Percentiles rank a stretch among this genome's conserved stretches.
Evolutionary conservation across 2,329 filamentous ascomycete genomes (phyloP).

Genomic region (Aspergillus chevalieri): DNA sequence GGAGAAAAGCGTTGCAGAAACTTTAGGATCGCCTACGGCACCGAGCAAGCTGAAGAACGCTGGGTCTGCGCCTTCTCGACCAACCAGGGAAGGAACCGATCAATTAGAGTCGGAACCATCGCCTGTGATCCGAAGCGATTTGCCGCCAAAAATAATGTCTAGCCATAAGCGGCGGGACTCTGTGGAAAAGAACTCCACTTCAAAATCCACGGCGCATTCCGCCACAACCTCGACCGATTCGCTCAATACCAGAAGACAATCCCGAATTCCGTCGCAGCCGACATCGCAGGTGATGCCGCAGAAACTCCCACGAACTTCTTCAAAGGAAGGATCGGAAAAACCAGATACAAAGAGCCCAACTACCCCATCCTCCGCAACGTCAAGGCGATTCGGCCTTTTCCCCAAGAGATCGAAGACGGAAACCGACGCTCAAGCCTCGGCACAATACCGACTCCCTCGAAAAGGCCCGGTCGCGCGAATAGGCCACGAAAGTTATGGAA

Average conservation of each 20-base stretch:
- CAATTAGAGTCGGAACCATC: constrained; percentile 52
- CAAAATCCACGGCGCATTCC: constrained; percentile 26
- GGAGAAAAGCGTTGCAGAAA: neutral
- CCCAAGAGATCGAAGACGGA: constrained; percentile 63
- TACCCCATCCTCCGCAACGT: constrained; percentile 16
- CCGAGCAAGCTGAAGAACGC: neutral
- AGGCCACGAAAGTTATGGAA: constrained; percentile 67
- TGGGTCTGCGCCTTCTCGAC: constrained; percentile 31
- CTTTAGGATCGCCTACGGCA: neutral
- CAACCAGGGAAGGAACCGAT: constrained; percentile 63
- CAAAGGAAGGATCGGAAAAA: constrained; percentile 21
- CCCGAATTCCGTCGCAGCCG: constrained; percentile 26
- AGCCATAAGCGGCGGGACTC: constrained; percentile 49
- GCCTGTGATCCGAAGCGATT: constrained; percentile 53
- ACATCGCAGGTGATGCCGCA: constrained; percentile 25
- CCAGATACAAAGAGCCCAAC: constrained; percentile 23
- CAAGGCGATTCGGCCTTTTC: constrained; percentile 73
- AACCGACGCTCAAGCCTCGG: constrained; percentile 41
- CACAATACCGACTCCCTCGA: constrained; percentile 53
- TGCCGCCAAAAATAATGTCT: constrained; percentile 42
- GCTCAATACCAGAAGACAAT: constrained; percentile 27
- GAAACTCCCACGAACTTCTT: constrained; percentile 33
- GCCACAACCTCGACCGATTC: constrained; percentile 34
- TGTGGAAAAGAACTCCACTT: constrained; percentile 39
- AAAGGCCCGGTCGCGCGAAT: constrained; percentile 89